phyloP scores from a whole-genome alignment of 805 yeast species.

The Pichia nakasei region DNA sequence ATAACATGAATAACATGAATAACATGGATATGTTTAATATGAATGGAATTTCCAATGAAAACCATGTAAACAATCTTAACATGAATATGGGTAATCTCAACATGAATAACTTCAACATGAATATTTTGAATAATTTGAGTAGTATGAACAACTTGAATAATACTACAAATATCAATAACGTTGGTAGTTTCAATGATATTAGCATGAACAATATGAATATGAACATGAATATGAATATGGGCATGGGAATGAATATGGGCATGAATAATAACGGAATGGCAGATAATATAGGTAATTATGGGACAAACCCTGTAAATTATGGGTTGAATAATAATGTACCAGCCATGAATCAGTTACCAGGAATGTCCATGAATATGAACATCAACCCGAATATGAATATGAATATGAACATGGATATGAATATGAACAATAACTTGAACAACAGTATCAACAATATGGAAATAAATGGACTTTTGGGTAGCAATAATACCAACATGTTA shows the following conservation, averaged over 20 bases:
- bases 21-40: not conserved
- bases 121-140: not conserved
- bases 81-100: no score
- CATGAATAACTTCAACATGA: not conserved
- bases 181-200: not conserved
- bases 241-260: not conserved
- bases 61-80: no score
- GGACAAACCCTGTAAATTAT: not conserved
- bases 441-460: not conserved
- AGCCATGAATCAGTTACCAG: not conserved
- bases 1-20: not conserved
- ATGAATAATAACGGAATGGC: not conserved
- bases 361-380: not conserved
- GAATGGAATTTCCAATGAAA: no score
- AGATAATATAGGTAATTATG: not conserved
- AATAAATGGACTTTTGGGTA: no score
- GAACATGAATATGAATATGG: not conserved
- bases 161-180: not conserved
- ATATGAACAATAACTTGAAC: not conserved
- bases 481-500: no score
- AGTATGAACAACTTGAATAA: not conserved
- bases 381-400: not conserved
- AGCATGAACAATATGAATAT: conserved; percentile 1
- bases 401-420: not conserved
- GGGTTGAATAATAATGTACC: not conserved